phyloP scores from a whole-genome alignment of 805 yeast species.

The Suhomyces kilbournensis region DNA sequence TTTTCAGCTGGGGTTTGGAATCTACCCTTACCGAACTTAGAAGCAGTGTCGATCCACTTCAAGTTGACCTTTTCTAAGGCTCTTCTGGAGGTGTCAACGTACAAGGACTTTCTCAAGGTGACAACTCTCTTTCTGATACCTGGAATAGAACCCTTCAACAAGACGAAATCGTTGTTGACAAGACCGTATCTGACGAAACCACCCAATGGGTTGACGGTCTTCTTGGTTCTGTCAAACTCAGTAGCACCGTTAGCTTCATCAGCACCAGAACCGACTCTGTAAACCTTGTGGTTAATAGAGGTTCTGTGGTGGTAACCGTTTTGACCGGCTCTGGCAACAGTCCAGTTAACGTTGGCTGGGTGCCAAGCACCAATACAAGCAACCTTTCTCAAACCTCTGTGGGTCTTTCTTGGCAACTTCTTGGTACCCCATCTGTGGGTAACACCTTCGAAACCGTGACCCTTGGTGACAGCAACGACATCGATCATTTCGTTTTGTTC shows the following conservation, averaged over 20 bases:
- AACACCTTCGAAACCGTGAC: constrained; percentile 99
- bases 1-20: constrained; percentile 99
- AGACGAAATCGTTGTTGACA: constrained; percentile 95
- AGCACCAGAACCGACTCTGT: constrained; percentile 97
- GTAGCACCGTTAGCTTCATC: constrained; percentile 96
- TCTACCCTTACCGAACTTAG: constrained; percentile 99
- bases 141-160: constrained; percentile 98
- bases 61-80: constrained; percentile 94
- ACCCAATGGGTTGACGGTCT: constrained; percentile 99
- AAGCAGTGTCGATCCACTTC: constrained; percentile 99
- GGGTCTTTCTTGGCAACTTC: constrained; percentile 99
- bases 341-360: constrained; percentile 98
- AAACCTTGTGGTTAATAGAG: constrained; percentile 99
- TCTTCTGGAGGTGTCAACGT: constrained; percentile 96
- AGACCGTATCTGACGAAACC: constrained; percentile 99
- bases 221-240: constrained; percentile 98
- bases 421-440: constrained; percentile 99
- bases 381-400: constrained; percentile 99
- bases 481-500: constrained; percentile 99
- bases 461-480: constrained; percentile 99
- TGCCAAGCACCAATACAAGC: constrained; percentile 99
- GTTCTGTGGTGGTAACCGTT: constrained; percentile 99
- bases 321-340: constrained; percentile 99
- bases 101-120: constrained; percentile 97
- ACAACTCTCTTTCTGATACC: constrained; percentile 99